A percentile compares a stretch with the other conserved stretches of the same genome.
These are phyloP conservation scores for Suillus ampliporus DNA, from an alignment of 768 basidiomycete genomes.

Conservation along the genomic window DNA sequence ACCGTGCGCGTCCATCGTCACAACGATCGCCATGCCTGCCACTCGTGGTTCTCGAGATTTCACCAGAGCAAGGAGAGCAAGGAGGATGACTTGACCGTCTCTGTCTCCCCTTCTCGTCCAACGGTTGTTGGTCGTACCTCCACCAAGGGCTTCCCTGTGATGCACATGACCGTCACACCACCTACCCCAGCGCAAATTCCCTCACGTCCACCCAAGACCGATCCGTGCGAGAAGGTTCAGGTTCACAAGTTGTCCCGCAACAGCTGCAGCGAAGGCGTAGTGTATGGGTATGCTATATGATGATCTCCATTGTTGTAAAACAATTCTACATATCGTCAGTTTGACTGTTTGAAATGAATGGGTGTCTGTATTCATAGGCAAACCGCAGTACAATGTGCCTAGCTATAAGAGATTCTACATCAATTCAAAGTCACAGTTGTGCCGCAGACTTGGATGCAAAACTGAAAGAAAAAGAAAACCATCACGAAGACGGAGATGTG, in stretches of 20 bases:
- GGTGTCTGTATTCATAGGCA: not conserved
- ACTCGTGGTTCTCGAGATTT: not conserved
- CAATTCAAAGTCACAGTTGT: not conserved
- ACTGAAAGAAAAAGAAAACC: constrained; percentile 1
- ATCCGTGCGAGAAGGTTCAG: not conserved
- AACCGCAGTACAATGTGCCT: not conserved
- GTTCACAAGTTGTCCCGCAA: not conserved
- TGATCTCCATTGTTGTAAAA: not conserved
- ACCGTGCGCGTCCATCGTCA: not conserved
- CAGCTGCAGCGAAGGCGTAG: not conserved
- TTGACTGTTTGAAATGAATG: not conserved
- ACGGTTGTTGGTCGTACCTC: constrained; percentile 5
- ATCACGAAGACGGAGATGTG: constrained; percentile 31
- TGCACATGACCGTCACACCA: constrained; percentile 17
- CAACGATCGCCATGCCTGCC: not conserved
- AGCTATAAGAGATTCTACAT: no score
- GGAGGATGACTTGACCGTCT: not conserved
- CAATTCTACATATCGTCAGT: not conserved
- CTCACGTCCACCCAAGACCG: not conserved
- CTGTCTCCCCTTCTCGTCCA: constrained; percentile 14
- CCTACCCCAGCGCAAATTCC: constrained; percentile 13
- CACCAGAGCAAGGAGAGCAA: not conserved
- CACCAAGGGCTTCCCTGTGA: not conserved
- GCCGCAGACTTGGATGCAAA: not conserved
- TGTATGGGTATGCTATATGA: not conserved